Conservation (phyloP, 306 rosid genomes). For the Lagenaria siceraria region DNA sequence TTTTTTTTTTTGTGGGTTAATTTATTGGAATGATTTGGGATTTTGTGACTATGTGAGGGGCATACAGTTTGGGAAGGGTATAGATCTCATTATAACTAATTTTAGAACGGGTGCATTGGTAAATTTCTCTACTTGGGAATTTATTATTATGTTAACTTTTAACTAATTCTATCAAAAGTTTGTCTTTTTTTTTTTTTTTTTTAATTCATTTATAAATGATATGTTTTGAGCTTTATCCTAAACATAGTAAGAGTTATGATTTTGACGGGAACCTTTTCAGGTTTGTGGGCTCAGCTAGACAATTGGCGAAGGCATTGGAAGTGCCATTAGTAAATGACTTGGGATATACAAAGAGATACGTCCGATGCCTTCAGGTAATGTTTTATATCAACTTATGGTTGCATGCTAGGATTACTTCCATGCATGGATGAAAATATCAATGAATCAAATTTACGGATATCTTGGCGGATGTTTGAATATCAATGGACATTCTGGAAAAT, state of each 20-base stretch:
- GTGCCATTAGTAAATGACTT: constrained; percentile 96
- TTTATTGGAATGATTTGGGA: background rate
- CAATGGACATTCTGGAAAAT: too few relatives aligned
- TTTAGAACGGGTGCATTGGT: background rate
- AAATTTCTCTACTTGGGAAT: background rate
- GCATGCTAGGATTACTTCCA: background rate
- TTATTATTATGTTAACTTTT: background rate
- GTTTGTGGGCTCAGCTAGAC: constrained; percentile 86
- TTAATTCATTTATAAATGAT: background rate
- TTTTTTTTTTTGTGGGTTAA: background rate
- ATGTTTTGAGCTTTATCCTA: background rate
- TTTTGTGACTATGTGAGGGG: background rate
- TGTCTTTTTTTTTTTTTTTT: background rate
- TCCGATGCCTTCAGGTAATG: constrained; percentile 91
- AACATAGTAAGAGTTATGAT: background rate
- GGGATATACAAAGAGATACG: constrained; percentile 96
- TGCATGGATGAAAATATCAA: too few relatives aligned
- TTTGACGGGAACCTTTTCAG: constrained; percentile 17
- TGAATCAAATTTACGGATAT: too few relatives aligned
- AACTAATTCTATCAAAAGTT: background rate
- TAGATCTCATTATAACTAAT: background rate
- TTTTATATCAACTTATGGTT: background rate
- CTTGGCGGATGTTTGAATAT: too few relatives aligned
- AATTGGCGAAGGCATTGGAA: constrained; percentile 92
- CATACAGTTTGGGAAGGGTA: background rate